Evolutionary conservation across 768 basidiomycete genomes (phyloP), one percentile per base, ranked within the genome.

Genomic region (Suillus paluster): DNA sequence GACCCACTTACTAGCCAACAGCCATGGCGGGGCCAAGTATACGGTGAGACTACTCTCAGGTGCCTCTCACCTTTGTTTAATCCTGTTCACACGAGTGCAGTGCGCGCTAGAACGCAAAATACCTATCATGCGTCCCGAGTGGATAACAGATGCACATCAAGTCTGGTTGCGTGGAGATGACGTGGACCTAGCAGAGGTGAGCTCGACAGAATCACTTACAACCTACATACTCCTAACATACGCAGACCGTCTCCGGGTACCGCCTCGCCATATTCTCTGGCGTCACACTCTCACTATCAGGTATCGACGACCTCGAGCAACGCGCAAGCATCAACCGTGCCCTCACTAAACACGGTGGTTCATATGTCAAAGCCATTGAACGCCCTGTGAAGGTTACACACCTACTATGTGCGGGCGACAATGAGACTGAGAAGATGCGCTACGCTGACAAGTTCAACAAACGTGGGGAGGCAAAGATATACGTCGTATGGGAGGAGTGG

Each of bases 401-500:
- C 74, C 80, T 98, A 2, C 77, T 98, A 9, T 93, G 92, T 69
- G 84, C 86, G 3, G 84, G 87, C 46, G 82, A 87, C 63, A 81
- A 81, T 50, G 81, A 89, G 72, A 76, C 88, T 12, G 86, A 91
- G 54, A 95, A 94, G 78, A 89, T 95, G 81, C 81, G 78, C 5
- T 92, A 90, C 67, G 92, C 92, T 0, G 82, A 86, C 60, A 90
- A 89, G 69, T 90, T 91, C 68, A 91, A 90, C 70, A 72, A 78
- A 19, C 79, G 81, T 23, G 84, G 86, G 38, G 92, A 93, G 72
- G 89, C 88, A 6, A 81, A 84, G 48, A 94, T 95, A 36, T 80
- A 84, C 55, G 78, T 96, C 3, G 86, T 97, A 1, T 97, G 95
- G 91, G 94, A 96, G 69, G 95, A 97, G 64, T 98, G 96, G 96